Evolutionary conservation across 1,284 basidiomycete species (phyloP), one percentile per base, ranked within the genome.

Genomic region (Cutaneotrichosporon cavernicola): DNA sequence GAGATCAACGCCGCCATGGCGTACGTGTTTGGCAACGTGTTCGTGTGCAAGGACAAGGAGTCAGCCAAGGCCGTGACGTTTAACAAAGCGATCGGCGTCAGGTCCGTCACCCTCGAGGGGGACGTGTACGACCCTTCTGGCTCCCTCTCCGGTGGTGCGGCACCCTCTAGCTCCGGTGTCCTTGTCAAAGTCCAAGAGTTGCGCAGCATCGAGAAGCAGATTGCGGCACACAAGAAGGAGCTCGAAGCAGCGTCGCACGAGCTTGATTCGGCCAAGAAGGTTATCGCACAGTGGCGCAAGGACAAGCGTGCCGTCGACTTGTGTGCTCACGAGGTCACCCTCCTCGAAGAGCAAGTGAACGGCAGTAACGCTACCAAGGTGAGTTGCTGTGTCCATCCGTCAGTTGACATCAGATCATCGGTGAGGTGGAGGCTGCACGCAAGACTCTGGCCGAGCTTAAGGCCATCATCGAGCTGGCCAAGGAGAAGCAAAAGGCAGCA

Each of bases 81-180:
- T 82, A 82, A 87, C 78, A 85, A 88, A 31, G 85, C 90, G 18
- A 85, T 88, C 34, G 82, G 85, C 16, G 87, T 90, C 66, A 89
- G 89, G 64, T 94, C 91, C 13, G 94, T 99, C 59, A 99, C 97
- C 1, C 84, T 96, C 21, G 89, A 94, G 31, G 97, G 97, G 18
- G 97, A 99, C 74, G 88, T 97, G 8, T 99, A 99, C 80, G 96
- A 99, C 72, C 96, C 97, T 0, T 90, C 90, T 4, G 97, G 97
- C 4, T 96, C 91, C 0, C 85, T 99, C 10, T 92, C 90, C 26
- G 97, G 97, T 34, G 97, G 97, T 13, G 88, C 93, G 6, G 89
- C 92, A 1, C 90, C 93, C 0, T 88, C 82, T 56, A 84, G 87
- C 30, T 89, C 86, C 38, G 91, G 91, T 10, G 83, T 91, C 4